Evolutionary conservation across 371 early-diverging fungal species (phyloP).

Genomic region (Mucor lusitanicus): DNA sequence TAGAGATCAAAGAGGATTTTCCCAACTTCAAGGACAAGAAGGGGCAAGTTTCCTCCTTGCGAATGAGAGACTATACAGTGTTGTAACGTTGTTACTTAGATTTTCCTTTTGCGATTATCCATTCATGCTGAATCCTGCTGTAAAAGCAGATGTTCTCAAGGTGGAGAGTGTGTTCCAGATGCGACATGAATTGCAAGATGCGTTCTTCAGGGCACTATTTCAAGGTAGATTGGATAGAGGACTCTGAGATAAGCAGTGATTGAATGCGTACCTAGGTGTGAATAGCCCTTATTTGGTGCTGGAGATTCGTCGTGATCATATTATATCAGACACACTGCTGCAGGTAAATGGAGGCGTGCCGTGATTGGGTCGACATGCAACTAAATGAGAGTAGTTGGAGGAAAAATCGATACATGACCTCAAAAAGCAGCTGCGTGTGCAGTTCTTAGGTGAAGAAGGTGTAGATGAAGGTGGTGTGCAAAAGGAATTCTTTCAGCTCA

Average conservation of each 20-base stretch:
- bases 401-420: slow-evolving; percentile 81
- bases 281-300: slow-evolving; percentile 86
- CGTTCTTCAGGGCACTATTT: slow-evolving; percentile 90
- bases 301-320: slow-evolving; percentile 76
- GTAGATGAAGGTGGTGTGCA: slow-evolving; percentile 94
- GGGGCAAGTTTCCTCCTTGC: slow-evolving; percentile 35
- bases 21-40: slow-evolving; percentile 74
- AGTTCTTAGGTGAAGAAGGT: slow-evolving; percentile 88
- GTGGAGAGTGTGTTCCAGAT: slow-evolving; percentile 82
- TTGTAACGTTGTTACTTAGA: slow-evolving; percentile 16
- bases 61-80: not conserved
- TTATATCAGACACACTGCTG: slow-evolving; percentile 77
- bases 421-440: slow-evolving; percentile 85
- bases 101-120: slow-evolving; percentile 83
- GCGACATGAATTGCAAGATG: slow-evolving; percentile 68
- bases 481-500: slow-evolving; percentile 94
- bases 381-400: slow-evolving; percentile 55
- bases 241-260: not conserved
- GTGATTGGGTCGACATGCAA: not conserved
- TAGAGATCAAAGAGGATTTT: slow-evolving; percentile 86
- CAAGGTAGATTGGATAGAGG: slow-evolving; percentile 42
- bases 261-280: slow-evolving; percentile 57
- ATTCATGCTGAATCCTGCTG: slow-evolving; percentile 74
- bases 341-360: slow-evolving; percentile 38
- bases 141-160: slow-evolving; percentile 82